Evolutionary conservation across 371 early-diverging fungal species (phyloP).

Genomic region (Mortierella sp.): DNA sequence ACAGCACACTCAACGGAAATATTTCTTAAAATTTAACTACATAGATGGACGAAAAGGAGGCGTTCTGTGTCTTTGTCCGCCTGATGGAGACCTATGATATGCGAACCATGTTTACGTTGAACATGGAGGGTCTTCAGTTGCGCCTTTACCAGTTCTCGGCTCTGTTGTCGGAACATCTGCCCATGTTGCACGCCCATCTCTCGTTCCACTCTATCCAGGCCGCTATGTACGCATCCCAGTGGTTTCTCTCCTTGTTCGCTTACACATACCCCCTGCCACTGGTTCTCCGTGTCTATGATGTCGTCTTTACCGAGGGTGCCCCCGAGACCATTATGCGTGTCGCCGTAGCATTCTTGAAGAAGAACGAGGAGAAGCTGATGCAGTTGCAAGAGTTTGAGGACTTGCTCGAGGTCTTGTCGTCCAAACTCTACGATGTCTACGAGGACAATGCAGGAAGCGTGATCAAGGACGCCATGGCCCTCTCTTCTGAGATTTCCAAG

Average conservation of each 20-base stretch:
- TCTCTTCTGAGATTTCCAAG: constrained; percentile 75
- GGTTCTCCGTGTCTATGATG: constrained; percentile 93
- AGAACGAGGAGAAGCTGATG: constrained; percentile 77
- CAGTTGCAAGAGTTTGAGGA: constrained; percentile 87
- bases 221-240: constrained; percentile 94
- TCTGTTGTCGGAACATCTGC: constrained; percentile 84
- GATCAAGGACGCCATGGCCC: constrained; percentile 81
- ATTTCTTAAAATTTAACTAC: neutral
- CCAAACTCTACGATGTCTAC: constrained; percentile 82
- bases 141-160: constrained; percentile 88
- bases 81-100: constrained; percentile 93
- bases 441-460: constrained; percentile 74
- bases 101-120: constrained; percentile 84
- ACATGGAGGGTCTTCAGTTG: constrained; percentile 90
- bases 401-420: constrained; percentile 83
- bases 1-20: neutral
- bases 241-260: constrained; percentile 97
- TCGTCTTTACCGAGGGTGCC: constrained; percentile 89
- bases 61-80: constrained; percentile 91
- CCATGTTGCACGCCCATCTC: constrained; percentile 82
- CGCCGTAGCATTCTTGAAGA: constrained; percentile 88
- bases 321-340: constrained; percentile 90
- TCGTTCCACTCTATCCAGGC: constrained; percentile 79
- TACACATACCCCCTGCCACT: constrained; percentile 92
- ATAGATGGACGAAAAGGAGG: constrained; percentile 92